A percentile compares a stretch with the other conserved stretches of the same genome.
Conservation (phyloP, 805 yeast genomes). For the Lipomyces orientalis region DNA sequence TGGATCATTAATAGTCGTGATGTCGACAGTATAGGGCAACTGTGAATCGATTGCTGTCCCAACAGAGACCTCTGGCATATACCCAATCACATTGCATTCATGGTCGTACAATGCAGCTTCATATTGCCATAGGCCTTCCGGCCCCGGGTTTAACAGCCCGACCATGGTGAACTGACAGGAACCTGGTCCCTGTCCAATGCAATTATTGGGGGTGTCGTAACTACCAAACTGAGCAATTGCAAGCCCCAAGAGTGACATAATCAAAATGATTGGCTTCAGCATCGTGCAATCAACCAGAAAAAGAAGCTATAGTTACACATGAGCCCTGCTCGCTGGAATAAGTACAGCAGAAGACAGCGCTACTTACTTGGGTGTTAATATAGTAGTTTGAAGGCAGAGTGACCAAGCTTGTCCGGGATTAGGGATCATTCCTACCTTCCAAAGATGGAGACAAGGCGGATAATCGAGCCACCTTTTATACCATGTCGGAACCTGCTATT, state of each 20-base stretch:
- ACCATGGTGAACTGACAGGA: neutral
- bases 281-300: neutral
- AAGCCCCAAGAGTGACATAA: neutral
- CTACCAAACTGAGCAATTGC: neutral
- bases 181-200: neutral
- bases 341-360: neutral
- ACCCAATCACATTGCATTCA: neutral
- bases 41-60: neutral
- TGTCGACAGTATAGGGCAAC: conserved; percentile 1
- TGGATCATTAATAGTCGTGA: neutral
- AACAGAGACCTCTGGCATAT: neutral
- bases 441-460: neutral
- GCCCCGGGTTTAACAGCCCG: neutral
- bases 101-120: conserved; percentile 1
- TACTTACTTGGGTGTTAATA: neutral
- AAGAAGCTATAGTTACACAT: neutral
- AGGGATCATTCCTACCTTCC: neutral
- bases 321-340: neutral
- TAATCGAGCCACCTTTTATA: neutral
- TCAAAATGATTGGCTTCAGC: neutral
- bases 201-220: neutral
- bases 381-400: neutral
- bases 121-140: neutral
- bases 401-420: neutral
- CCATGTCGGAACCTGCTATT: neutral